A percentile compares a stretch with the other conserved stretches of the same genome.
Conservation (phyloP, 495 filamentous ascomycete genomes). For the Trichoderma parareesei region DNA sequence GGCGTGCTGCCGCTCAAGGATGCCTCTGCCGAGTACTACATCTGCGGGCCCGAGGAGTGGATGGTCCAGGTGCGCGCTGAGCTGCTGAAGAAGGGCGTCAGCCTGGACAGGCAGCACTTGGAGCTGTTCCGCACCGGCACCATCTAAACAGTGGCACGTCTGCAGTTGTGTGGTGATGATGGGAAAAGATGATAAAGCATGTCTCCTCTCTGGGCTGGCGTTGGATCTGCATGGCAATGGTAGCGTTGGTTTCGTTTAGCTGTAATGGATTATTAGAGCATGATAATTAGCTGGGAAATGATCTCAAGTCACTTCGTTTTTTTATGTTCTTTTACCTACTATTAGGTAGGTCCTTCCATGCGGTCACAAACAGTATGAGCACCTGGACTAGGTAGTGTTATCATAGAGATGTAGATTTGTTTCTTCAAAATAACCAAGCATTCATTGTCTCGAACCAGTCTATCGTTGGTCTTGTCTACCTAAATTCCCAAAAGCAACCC, state of each 20-base stretch:
- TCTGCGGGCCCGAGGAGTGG: constrained; percentile 62
- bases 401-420: too few species aligned
- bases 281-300: too few species aligned
- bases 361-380: too few species aligned
- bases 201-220: too few species aligned
- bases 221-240: too few species aligned
- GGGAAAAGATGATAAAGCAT: not conserved
- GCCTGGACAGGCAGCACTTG: constrained; percentile 47
- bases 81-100: constrained; percentile 46
- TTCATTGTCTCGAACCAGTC: constrained; percentile 8
- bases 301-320: too few species aligned
- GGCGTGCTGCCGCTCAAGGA: constrained; percentile 47
- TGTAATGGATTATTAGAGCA: too few species aligned
- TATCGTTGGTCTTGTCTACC: constrained; percentile 4
- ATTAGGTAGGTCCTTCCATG: too few species aligned
- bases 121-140: constrained; percentile 61
- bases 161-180: not conserved
- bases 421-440: constrained; percentile 12
- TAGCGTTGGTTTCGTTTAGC: too few species aligned
- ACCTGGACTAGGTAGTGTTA: too few species aligned
- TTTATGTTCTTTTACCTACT: too few species aligned
- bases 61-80: constrained; percentile 50
- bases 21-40: constrained; percentile 51
- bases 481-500: not conserved
- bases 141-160: constrained; percentile 16